phyloP scores from a whole-genome alignment of 805 yeast species.

The Danielozyma ontarioensis region DNA sequence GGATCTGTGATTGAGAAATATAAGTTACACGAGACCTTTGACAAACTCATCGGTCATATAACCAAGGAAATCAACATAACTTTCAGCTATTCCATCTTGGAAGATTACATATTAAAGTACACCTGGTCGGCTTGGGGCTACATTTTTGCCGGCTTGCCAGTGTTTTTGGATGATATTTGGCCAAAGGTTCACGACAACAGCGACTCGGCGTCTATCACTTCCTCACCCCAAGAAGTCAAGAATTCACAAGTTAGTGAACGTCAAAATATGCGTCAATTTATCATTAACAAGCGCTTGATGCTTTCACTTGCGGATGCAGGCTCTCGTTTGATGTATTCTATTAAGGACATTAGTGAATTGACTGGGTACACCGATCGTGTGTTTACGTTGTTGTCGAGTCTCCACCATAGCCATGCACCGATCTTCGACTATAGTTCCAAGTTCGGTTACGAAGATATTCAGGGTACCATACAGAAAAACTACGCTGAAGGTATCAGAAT shows the following conservation, averaged over 20 bases:
- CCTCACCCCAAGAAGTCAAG: conserved; percentile 7
- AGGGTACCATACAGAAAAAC: conserved; percentile 75
- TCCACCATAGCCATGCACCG: conserved; percentile 77
- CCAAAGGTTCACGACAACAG: conserved; percentile 15
- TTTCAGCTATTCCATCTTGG: conserved; percentile 66
- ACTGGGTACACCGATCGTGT: conserved; percentile 89
- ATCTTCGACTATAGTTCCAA: conserved; percentile 47
- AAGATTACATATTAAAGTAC: conserved; percentile 82
- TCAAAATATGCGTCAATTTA: conserved; percentile 77
- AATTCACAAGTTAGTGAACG: conserved; percentile 35
- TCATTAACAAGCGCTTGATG: conserved; percentile 87
- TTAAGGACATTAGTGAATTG: conserved; percentile 84
- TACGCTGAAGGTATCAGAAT: conserved; percentile 71
- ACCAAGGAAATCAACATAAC: conserved; percentile 51
- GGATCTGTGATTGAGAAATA: conserved; percentile 76
- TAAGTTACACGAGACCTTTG: conserved; percentile 57
- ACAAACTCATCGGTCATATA: conserved; percentile 49
- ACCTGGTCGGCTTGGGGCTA: conserved; percentile 97
- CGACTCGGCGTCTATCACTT: not conserved
- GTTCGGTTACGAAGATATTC: conserved; percentile 46
- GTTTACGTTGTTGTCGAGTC: conserved; percentile 64
- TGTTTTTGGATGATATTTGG: conserved; percentile 54
- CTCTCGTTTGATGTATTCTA: conserved; percentile 87
- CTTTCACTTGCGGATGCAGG: conserved; percentile 93
- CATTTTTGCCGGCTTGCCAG: conserved; percentile 84